Conservation (phyloP, 1,139 yeast genomes). For the Lodderomyces oxycetoniae region DNA sequence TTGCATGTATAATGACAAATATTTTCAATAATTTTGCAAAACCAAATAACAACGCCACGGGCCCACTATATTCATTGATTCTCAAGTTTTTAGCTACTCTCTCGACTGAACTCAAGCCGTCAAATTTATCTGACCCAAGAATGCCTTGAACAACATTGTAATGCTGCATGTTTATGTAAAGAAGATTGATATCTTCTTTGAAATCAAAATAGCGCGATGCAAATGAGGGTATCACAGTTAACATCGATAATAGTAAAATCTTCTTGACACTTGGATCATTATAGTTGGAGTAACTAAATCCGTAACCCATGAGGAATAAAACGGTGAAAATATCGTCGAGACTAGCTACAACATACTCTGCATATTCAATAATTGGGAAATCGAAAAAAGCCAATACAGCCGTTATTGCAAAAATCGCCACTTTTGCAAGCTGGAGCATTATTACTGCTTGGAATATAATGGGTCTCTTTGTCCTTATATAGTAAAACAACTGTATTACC, state of each 20-base stretch:
- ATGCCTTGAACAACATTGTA: constrained; percentile 9
- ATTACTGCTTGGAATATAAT: constrained; percentile 1
- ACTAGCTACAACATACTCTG: constrained; percentile 7
- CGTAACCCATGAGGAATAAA: constrained; percentile 10
- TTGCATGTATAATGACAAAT: constrained; percentile 3
- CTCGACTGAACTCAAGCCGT: constrained; percentile 7
- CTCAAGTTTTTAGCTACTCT: constrained; percentile 4
- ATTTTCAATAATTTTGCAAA: constrained; percentile 9
- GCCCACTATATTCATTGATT: constrained; percentile 2
- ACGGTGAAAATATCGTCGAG: constrained; percentile 10
- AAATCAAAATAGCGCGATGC: constrained; percentile 9
- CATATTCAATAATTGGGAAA: constrained; percentile 6
- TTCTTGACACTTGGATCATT: constrained; percentile 4
- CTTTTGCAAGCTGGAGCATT: constrained; percentile 5
- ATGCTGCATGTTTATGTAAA: constrained; percentile 7
- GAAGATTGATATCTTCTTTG: constrained; percentile 5
- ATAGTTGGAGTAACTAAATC: constrained; percentile 4
- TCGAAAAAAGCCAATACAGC: constrained; percentile 5
- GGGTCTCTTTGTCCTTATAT: constrained; percentile 1
- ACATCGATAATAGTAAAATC: constrained; percentile 2
- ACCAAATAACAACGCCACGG: constrained; percentile 8
- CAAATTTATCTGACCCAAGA: constrained; percentile 9
- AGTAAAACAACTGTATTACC: constrained; percentile 4
- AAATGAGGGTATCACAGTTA: constrained; percentile 8
- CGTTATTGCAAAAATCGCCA: constrained; percentile 3